Evolutionary conservation across 768 basidiomycete genomes (phyloP), one percentile per base, ranked within the genome.

Genomic region (Pulveroboletus sp.): DNA sequence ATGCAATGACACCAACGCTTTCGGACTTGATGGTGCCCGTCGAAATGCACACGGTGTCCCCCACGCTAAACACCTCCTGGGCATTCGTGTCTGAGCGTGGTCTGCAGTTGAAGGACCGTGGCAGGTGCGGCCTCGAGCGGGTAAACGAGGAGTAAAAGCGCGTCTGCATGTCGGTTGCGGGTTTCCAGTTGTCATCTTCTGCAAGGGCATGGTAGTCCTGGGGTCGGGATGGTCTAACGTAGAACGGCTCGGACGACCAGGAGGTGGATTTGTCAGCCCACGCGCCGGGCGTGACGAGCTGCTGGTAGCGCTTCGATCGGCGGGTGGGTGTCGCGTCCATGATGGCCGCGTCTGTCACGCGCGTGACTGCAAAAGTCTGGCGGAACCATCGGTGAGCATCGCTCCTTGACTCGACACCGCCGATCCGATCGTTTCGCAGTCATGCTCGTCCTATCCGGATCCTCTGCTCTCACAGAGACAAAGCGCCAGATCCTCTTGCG

Each of bases 371-470:
- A 29, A 29, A 29, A 6, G 27, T n/a, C n/a, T n/a, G n/a, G n/a
- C n/a, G n/a, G n/a, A n/a, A n/a, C n/a, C n/a, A 62, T 62, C 5
- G 42, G 60, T 62, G 36, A 61, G 55, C 27, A 10, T 23, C 37
- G 13, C 35, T 17, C 26, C 22, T 40, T n/a, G 11, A 37, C 10
- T 44, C 27, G 16, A 17, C 14, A 2, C 13, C 22, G 8, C 24
- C 12, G 13, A 37, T 43, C 26, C 36, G 62, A 14, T 22, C 42
- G 10, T 19, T 43, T 49, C 13, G 19, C 44, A 57, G 49, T 47
- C 38, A 95, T 96, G 93, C 76, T 96, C 26, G 71, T 90, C 44
- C 75, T 95, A 10, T 69, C 73, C 23, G 94, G 94, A 34, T 78
- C 83, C 17, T 94, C 93, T 3, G 79, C 81, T 12, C 70, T 93